Conservation (phyloP, 345 rosid genomes). For the Mercurialis annua region DNA sequence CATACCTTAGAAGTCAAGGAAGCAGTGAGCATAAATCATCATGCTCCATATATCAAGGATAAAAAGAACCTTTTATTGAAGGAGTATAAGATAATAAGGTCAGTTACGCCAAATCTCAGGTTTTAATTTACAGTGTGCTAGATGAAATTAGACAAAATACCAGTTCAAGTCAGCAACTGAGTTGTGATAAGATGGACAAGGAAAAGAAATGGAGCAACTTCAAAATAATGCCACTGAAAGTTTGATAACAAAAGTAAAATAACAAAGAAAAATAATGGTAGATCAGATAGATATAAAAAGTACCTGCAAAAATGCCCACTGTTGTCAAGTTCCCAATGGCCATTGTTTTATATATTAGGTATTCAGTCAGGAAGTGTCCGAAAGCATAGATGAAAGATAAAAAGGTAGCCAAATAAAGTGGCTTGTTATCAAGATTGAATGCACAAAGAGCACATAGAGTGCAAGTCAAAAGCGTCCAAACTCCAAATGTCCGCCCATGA, state of each 20-base stretch:
- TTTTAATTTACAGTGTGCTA: not conserved
- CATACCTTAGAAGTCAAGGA: not conserved
- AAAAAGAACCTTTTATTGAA: not conserved
- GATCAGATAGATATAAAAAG: not conserved
- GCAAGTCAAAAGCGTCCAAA: slow-evolving; percentile 94
- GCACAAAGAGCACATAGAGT: slow-evolving; percentile 95
- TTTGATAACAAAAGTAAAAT: not conserved
- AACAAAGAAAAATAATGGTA: not conserved
- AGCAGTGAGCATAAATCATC: not conserved
- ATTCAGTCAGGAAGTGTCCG: slow-evolving; percentile 82
- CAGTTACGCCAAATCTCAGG: not conserved
- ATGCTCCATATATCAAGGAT: not conserved
- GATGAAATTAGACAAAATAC: not conserved
- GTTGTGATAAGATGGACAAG: not conserved
- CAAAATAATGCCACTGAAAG: not conserved
- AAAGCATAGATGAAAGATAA: slow-evolving; percentile 82
- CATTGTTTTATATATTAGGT: slow-evolving; percentile 74
- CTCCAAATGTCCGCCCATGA: slow-evolving; percentile 95
- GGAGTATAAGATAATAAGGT: not conserved
- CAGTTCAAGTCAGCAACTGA: not conserved
- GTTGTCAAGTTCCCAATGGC: slow-evolving; percentile 66
- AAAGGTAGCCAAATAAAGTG: slow-evolving; percentile 75
- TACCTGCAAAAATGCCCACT: slow-evolving; percentile 86
- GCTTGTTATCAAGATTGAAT: slow-evolving; percentile 74
- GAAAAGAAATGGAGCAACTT: not conserved